Evolutionary conservation across 345 rosid species (phyloP).

Genomic region (Cochlearia excelsa): DNA sequence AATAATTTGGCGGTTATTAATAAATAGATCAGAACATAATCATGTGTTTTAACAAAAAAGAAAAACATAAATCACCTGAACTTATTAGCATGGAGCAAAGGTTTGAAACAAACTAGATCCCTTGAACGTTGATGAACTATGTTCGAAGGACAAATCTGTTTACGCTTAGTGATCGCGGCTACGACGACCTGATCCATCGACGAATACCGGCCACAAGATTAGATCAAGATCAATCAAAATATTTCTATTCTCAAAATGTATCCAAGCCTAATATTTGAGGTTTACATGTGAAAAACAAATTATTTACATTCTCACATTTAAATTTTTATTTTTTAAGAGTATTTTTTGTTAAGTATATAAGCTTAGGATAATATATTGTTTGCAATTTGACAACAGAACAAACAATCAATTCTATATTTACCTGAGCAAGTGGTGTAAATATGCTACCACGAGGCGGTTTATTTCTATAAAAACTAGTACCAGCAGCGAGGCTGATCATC

Average conservation of each 20-base stretch:
- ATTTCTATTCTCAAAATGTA: not conserved
- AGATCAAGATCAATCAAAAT: slow-evolving; percentile 4
- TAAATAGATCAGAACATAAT: not conserved
- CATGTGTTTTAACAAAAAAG: too few relatives aligned
- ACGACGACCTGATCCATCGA: slow-evolving; percentile 55
- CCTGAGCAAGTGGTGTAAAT: slow-evolving; percentile 86
- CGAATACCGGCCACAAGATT: not conserved
- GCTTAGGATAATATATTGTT: too few relatives aligned
- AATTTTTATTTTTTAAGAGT: too few relatives aligned
- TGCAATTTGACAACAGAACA: too few relatives aligned
- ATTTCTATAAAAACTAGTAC: slow-evolving; percentile 57
- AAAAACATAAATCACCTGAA: slow-evolving; percentile 47
- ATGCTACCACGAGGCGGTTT: slow-evolving; percentile 74
- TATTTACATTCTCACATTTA: too few relatives aligned
- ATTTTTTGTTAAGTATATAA: too few relatives aligned
- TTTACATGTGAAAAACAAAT: too few relatives aligned
- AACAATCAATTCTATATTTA: slow-evolving; percentile 11
- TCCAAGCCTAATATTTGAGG: not conserved
- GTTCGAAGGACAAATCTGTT: slow-evolving; percentile 66
- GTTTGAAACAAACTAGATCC: slow-evolving; percentile 23
- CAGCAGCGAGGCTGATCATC: slow-evolving; percentile 58
- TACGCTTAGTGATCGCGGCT: slow-evolving; percentile 73
- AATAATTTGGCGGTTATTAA: slow-evolving; percentile 1
- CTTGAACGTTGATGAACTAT: slow-evolving; percentile 52
- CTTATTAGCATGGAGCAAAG: slow-evolving; percentile 51